Evolutionary conservation across 352 stramenopile species (phyloP).

Genomic region (Peronospora destructor): DNA sequence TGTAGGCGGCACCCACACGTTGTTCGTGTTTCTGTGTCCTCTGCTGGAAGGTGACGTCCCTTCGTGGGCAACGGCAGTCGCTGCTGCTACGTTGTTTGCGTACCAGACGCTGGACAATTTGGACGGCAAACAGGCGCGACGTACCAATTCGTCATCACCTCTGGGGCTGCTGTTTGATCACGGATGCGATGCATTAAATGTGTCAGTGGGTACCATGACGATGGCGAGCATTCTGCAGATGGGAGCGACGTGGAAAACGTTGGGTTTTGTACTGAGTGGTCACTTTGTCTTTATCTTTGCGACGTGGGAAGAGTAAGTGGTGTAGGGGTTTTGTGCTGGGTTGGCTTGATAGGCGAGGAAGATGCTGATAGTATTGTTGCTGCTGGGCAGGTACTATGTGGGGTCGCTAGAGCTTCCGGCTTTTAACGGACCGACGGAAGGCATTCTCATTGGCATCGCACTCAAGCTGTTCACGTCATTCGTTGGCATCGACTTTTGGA

Average conservation of each 20-base stretch:
- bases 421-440: conserved; percentile 96
- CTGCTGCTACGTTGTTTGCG: conserved; percentile 51
- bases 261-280: conserved; percentile 62
- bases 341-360: not conserved
- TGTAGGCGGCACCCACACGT: conserved; percentile 50
- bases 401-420: conserved; percentile 91
- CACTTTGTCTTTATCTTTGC: conserved; percentile 81
- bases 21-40: conserved; percentile 68
- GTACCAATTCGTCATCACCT: conserved; percentile 73
- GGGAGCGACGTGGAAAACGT: conserved; percentile 72
- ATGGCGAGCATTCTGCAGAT: conserved; percentile 75
- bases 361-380: conserved; percentile 5
- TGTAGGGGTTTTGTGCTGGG: not conserved
- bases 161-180: conserved; percentile 83
- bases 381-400: conserved; percentile 84
- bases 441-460: conserved; percentile 84
- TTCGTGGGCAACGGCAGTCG: conserved; percentile 59
- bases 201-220: conserved; percentile 76
- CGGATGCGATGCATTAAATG: conserved; percentile 77
- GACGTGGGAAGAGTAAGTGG: conserved; percentile 80
- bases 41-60: conserved; percentile 64
- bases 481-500: conserved; percentile 66
- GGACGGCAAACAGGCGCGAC: conserved; percentile 75
- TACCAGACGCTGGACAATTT: conserved; percentile 86
- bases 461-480: conserved; percentile 70